These are phyloP conservation scores for Macrolepiota dolichaula DNA, from an alignment of 768 basidiomycete genomes.

Conservation along the genomic window DNA sequence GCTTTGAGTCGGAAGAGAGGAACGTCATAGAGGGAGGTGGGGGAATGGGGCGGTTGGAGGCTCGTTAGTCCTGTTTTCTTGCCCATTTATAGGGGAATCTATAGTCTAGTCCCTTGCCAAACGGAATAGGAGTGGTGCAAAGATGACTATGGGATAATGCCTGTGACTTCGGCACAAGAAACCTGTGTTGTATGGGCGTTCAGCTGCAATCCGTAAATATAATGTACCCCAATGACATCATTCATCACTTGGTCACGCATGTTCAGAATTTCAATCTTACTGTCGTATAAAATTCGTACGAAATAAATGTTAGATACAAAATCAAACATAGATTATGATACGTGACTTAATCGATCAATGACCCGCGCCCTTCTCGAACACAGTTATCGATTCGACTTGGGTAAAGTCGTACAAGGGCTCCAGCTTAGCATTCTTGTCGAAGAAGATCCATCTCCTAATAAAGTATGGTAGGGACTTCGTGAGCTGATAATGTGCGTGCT, in stretches of 20 bases:
- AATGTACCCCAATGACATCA: conserved; percentile 1
- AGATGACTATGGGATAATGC: not conserved
- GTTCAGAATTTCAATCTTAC: not conserved
- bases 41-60: not conserved
- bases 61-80: not conserved
- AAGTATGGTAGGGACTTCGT: conserved; percentile 39
- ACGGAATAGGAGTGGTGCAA: conserved; percentile 6
- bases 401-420: conserved; percentile 47
- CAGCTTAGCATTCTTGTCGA: conserved; percentile 28
- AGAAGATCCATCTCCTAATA: conserved; percentile 39
- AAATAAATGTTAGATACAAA: not conserved
- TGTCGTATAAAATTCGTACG: not conserved
- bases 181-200: not conserved
- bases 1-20: not conserved
- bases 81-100: conserved; percentile 3
- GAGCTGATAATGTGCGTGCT: conserved; percentile 38
- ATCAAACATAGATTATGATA: not conserved
- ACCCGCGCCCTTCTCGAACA: conserved; percentile 38
- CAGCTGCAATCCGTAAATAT: not conserved
- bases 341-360: conserved; percentile 15
- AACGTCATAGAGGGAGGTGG: not conserved
- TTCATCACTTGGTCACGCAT: not conserved
- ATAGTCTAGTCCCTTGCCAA: not conserved
- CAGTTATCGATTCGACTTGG: conserved; percentile 40
- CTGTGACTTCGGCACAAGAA: conserved; percentile 3